Evolutionary conservation across 495 filamentous ascomycete genomes (phyloP), one percentile per base, ranked within the genome.

Genomic region (Ramalina intermedia): DNA sequence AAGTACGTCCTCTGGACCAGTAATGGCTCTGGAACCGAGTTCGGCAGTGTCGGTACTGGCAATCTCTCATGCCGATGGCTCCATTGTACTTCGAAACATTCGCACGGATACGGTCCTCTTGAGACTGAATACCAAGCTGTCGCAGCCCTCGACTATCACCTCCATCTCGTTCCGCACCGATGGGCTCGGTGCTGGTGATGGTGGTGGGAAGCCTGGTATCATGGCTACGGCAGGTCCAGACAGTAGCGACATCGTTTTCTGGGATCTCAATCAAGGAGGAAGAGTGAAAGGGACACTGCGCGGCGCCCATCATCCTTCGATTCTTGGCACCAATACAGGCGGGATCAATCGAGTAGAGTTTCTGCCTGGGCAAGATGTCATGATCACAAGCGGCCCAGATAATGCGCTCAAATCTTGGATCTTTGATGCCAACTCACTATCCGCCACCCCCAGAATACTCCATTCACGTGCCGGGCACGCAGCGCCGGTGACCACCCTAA

Each of bases 361-460:
- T 58, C 68, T 99, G 17, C 67, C 82, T n/a, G 89, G 88, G 2
- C 93, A 96, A 60, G 84, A 85, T 14, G 79, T 96, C 1, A 73
- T 99, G 27, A 73, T 96, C 26, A 94, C 88, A 3, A 87, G 84
- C 49, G 93, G 88, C 21, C 72, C 84, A 33, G 91, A 99, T 62
- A 99, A 99, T 62, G 84, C 87, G 29, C 67, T 99, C 37, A 94
- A 86, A 61, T 87, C 83, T 4, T 96, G 89, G 89, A 89, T 94
- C 51, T 93, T 96, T 54, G 87, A 94, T 58, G 80, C 89, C 50
- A 79, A 79, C 2, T 85, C 86, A 3, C 89, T 88, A 61, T 87
- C 84, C 1, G 79, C 87, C 0, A 73, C 87, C 29, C 91, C 91
- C 8, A 75, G 87, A 29, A 81, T 85, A 18, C 70, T 96, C 37